Base-by-base conservation (phyloP, 1,139 yeast genomes). In the Petasospora fabianii region DNA sequence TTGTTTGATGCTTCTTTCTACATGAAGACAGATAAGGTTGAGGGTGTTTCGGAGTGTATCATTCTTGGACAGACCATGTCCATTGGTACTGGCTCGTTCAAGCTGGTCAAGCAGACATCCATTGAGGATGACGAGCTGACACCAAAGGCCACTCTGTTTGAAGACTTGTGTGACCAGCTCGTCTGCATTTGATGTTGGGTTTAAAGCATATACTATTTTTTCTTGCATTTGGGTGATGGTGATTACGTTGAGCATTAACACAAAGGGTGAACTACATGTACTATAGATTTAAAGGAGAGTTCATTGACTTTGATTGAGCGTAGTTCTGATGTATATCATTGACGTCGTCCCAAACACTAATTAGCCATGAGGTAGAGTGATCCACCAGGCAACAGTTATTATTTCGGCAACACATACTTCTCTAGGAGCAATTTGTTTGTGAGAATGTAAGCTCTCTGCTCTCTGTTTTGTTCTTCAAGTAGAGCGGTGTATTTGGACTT, bases 41-140 rank as follows among this genome's bases (percentile, higher is more conserved):
- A 94, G 62, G 99, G 99, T 65, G 98, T 94, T 17, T 84, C 96
- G 26, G 99, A 94, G 64, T 87, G 98, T 69, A 92, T 94, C 56
- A 94, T 94, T 55, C 73, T 94, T 52, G 99, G 99, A 26, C 97
- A 92, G 68, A 86, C 97, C 39, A 92, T 92, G 97, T 77, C 85
- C 41, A 82, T 94, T 51, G 99, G 99, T 60, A 94, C 99, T 3
- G 98, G 98, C 47, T 84, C 97, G 0, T 90, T 94, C 71, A 84
- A 88, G 60, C 73, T 92, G 57, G 85, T 84, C 11, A 79, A 80
- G 49, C 68, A 75, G 38, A 75, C 80, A 5, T 63, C 69, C 35
- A 64, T 70, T 34, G 69, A 66, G 20, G 63, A 65, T 29, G 64
- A 63, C 42, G 72, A 68, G 24, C 64, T 82, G 53, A 57, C 58